Percentiles rank a stretch among this genome's conserved stretches.
Conservation (phyloP, 2,329 filamentous ascomycete genomes). For the Trichoderma cornu-damae region DNA sequence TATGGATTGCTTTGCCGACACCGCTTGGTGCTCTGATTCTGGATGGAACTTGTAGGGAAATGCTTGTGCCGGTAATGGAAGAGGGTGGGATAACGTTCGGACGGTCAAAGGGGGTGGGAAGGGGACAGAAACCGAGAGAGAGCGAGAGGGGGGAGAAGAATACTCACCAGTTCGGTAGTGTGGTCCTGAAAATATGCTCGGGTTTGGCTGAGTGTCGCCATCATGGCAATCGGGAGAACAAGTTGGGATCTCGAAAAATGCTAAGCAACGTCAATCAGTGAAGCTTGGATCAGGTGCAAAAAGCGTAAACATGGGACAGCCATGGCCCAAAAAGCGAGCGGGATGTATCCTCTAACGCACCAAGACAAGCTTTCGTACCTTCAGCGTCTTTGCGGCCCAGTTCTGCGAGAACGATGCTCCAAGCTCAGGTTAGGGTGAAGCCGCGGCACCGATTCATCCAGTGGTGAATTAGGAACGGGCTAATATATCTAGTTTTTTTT, state of each 20-base stretch:
- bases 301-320: no score
- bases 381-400: no score
- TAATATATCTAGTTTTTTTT: background rate
- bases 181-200: conserved; percentile 30
- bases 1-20: conserved; percentile 11
- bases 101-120: background rate
- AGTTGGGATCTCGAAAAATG: background rate
- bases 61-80: background rate
- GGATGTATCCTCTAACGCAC: no score
- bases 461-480: background rate
- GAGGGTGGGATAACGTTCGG: background rate
- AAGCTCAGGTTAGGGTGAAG: background rate
- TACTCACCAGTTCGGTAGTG: conserved; percentile 28
- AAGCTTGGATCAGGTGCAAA: background rate
- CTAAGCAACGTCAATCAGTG: background rate
- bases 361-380: background rate
- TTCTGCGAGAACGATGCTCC: background rate
- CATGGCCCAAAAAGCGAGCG: no score
- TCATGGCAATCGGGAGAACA: conserved; percentile 26
- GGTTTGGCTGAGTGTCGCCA: conserved; percentile 30
- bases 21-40: conserved; percentile 3
- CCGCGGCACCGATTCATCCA: background rate
- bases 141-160: no score
- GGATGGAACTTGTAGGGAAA: background rate
- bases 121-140: background rate